Evolutionary conservation across 2,329 filamentous ascomycete species (phyloP).

Genomic region (Exserohilum turcica): DNA sequence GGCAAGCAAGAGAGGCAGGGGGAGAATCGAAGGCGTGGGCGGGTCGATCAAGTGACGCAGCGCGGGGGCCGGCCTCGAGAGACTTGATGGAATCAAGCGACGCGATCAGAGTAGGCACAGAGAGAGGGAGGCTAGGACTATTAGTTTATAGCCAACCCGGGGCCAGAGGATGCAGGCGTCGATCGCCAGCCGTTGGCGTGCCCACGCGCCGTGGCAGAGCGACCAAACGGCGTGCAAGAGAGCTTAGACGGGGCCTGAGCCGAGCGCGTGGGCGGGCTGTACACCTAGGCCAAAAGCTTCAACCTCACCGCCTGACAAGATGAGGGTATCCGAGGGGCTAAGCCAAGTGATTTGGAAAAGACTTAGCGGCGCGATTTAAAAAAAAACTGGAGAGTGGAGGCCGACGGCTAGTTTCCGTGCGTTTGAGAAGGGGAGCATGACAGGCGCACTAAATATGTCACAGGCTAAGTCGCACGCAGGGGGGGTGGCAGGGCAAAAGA

Average conservation of each 20-base stretch:
- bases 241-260: conserved; percentile 22
- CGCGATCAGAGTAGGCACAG: conserved; percentile 19
- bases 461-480: conserved; percentile 16
- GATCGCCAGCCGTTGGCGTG: conserved; percentile 31
- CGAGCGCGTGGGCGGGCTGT: conserved; percentile 27
- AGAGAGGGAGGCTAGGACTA: conserved; percentile 18
- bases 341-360: conserved; percentile 18
- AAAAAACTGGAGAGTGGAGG: conserved; percentile 27
- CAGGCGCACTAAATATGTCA: conserved; percentile 30
- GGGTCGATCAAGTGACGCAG: conserved; percentile 27
- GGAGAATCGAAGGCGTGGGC: conserved; percentile 6
- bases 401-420: conserved; percentile 14
- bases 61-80: conserved; percentile 23
- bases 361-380: conserved; percentile 26
- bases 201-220: conserved; percentile 23
- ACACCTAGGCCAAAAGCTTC: conserved; percentile 11
- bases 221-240: conserved; percentile 23
- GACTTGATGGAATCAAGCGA: conserved; percentile 29
- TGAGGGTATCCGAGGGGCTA: conserved; percentile 21
- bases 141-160: conserved; percentile 19
- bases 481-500: too few species aligned
- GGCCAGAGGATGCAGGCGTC: conserved; percentile 23
- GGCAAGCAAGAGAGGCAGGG: conserved; percentile 11
- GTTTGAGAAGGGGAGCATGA: conserved; percentile 22
- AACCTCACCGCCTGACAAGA: conserved; percentile 37